Conservation (phyloP, 1,284 basidiomycete genomes). For the Fomitopsis schrenkii region DNA sequence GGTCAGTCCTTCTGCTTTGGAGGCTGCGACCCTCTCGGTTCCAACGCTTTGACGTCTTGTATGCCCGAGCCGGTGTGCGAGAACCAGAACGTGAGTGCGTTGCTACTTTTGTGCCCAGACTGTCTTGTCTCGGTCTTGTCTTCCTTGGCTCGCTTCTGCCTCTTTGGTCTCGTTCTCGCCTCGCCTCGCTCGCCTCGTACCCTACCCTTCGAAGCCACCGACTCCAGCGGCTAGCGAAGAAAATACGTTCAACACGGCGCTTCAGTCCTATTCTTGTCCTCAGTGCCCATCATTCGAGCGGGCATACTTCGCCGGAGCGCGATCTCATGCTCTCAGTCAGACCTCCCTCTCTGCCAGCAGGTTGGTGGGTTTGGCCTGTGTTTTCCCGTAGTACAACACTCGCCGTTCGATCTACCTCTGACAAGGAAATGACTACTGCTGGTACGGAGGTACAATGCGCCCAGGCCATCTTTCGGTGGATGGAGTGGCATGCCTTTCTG, state of each 20-base stretch:
- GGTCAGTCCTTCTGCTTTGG: conserved; percentile 65
- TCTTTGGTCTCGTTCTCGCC: neutral
- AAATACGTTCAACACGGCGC: neutral
- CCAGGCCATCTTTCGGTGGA: no score
- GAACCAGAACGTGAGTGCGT: conserved; percentile 46
- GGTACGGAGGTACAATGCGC: no score
- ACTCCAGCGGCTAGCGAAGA: neutral
- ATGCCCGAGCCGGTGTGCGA: conserved; percentile 69
- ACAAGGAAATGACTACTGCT: no score
- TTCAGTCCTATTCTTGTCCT: neutral
- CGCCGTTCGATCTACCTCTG: no score
- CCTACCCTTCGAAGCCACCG: no score
- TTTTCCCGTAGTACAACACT: no score
- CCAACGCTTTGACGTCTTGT: conserved; percentile 63
- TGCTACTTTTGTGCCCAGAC: neutral
- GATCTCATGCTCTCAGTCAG: no score
- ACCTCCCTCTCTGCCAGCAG: no score
- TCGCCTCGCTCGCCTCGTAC: no score
- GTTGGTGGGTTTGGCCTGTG: no score
- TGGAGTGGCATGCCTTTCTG: no score
- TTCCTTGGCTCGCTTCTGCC: neutral
- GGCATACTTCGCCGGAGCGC: neutral
- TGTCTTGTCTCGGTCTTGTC: neutral
- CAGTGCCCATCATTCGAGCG: neutral
- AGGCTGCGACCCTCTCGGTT: conserved; percentile 77